Conservation (phyloP, 140 eudicot genomes). For the Oenanthe javanica region DNA sequence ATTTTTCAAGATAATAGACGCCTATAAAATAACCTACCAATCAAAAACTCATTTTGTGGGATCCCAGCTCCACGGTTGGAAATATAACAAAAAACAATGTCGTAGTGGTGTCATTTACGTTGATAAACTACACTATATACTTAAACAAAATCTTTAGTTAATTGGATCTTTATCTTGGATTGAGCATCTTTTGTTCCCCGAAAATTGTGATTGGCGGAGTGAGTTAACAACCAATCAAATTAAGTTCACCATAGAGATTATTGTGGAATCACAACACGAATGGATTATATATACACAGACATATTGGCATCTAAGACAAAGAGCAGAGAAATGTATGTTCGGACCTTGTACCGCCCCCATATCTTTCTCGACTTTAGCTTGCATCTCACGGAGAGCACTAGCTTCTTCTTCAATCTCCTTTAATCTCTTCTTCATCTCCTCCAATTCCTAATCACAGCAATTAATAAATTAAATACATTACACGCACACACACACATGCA, state of each 20-base stretch:
- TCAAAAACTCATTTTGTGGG: neutral
- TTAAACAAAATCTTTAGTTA: neutral
- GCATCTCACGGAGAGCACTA: conserved; percentile 19
- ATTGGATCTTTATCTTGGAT: neutral
- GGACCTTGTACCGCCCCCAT: conserved; percentile 12
- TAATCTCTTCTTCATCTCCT: conserved; percentile 11
- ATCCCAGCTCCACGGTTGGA: neutral
- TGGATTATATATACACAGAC: neutral
- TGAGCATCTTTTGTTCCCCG: neutral
- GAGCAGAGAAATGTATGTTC: neutral
- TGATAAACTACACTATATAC: too few relatives aligned
- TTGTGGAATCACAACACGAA: neutral
- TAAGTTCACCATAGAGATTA: neutral
- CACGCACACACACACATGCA: neutral
- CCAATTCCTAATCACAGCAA: conserved; percentile 1
- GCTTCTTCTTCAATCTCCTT: conserved; percentile 24
- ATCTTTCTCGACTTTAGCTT: conserved; percentile 15
- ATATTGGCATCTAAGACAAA: neutral
- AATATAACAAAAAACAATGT: neutral
- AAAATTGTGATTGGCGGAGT: neutral
- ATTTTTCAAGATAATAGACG: too few relatives aligned
- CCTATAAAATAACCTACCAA: neutral
- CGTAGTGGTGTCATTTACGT: too few relatives aligned
- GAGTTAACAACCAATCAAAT: neutral
- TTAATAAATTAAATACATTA: neutral